Conservation (phyloP, 225 moss, liverwort and hornwort genomes). For the Lunularia cruciata region DNA sequence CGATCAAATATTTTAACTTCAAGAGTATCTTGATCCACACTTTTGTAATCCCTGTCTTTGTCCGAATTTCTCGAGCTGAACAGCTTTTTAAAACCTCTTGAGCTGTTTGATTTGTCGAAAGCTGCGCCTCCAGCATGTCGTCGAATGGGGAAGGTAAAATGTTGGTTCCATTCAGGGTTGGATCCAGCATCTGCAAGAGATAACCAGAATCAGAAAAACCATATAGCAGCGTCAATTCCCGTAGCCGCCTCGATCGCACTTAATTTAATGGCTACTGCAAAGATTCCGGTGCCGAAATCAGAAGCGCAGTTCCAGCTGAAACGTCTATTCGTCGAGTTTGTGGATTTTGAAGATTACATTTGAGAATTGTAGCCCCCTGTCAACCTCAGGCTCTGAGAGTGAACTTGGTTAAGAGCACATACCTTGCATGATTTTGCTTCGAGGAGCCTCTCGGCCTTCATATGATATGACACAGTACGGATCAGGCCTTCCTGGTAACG, state of each 20-base stretch:
- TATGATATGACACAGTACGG: slow-evolving; percentile 5
- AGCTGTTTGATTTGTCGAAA: not conserved
- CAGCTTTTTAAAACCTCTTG: slow-evolving; percentile 1
- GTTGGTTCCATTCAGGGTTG: slow-evolving; percentile 21
- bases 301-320: not conserved
- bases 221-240: not conserved
- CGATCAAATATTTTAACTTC: slow-evolving; percentile 12
- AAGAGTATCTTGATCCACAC: not conserved
- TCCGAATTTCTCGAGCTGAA: not conserved
- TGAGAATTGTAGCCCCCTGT: not conserved
- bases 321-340: not conserved
- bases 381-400: not conserved
- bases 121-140: not conserved
- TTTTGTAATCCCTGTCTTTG: not conserved
- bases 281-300: too few species aligned
- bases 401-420: not conserved
- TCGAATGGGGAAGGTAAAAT: slow-evolving; percentile 24
- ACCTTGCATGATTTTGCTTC: slow-evolving; percentile 1
- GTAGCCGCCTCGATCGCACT: too few species aligned
- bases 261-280: too few species aligned
- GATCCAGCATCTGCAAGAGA: slow-evolving; percentile 16
- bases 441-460: not conserved
- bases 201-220: not conserved
- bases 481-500: slow-evolving; percentile 18
- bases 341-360: not conserved